Conservation (phyloP, 108 stramenopile species). For the Mayamaea pseudoterrestris region DNA sequence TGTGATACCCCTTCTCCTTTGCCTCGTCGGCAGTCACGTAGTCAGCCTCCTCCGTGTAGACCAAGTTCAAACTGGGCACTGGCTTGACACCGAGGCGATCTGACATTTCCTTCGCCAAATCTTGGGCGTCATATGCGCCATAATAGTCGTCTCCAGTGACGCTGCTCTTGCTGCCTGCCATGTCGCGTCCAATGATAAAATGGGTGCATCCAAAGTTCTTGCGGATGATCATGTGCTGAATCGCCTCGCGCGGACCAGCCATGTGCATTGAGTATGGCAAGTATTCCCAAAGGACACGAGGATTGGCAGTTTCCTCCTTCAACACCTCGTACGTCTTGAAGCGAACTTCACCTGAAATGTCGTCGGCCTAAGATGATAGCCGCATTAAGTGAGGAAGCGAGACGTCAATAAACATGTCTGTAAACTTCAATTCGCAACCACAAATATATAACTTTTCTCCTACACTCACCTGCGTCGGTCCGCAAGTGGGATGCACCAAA, state of each 20-base stretch:
- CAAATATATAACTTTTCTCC: too few species aligned
- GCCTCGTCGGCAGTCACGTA: conserved; percentile 97
- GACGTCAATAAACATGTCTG: background rate
- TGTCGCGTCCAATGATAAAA: conserved; percentile 99
- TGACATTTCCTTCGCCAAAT: conserved; percentile 78
- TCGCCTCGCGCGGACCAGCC: conserved; percentile 99
- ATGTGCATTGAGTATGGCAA: conserved; percentile 99
- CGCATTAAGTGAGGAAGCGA: too few species aligned
- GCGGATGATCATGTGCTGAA: conserved; percentile 99
- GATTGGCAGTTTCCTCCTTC: conserved; percentile 91
- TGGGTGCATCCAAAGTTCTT: conserved; percentile 99
- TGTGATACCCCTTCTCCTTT: conserved; percentile 72
- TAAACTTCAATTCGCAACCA: too few species aligned
- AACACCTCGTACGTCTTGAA: conserved; percentile 98
- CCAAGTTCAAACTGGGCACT: conserved; percentile 92
- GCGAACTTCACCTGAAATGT: conserved; percentile 82
- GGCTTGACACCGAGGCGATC: conserved; percentile 87
- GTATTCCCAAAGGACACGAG: conserved; percentile 94
- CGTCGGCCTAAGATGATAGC: conserved; percentile 51
- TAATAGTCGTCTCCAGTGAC: conserved; percentile 98
- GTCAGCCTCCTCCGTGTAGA: conserved; percentile 95
- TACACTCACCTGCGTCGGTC: conserved; percentile 83
- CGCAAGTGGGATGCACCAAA: conserved; percentile 97
- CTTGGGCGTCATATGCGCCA: conserved; percentile 98
- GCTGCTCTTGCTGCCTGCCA: conserved; percentile 96